phyloP scores from a whole-genome alignment of 73 alveolate genomes.

The Paramecium sexaurelia region DNA sequence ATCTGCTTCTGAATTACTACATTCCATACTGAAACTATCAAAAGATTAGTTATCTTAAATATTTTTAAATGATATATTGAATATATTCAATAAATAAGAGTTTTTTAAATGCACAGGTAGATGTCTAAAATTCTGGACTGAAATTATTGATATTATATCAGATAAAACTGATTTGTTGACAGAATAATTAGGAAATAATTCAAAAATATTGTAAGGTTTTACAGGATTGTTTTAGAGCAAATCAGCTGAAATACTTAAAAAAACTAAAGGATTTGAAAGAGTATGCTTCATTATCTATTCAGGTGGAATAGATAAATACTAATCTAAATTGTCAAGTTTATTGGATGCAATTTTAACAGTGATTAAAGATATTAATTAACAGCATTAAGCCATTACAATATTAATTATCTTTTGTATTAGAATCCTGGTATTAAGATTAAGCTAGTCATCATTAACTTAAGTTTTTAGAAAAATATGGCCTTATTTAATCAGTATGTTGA shows the following conservation, averaged over 20 bases:
- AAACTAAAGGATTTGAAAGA: slow-evolving; percentile 59
- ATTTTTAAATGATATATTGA: slow-evolving; percentile 26
- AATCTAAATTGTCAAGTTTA: slow-evolving; percentile 38
- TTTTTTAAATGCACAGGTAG: slow-evolving; percentile 60
- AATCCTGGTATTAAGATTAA: slow-evolving; percentile 47
- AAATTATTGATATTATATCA: slow-evolving; percentile 60
- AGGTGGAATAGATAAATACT: slow-evolving; percentile 66
- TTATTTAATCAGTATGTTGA: slow-evolving; percentile 41
- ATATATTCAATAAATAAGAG: slow-evolving; percentile 31
- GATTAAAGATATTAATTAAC: slow-evolving; percentile 42
- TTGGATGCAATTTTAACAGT: slow-evolving; percentile 59
- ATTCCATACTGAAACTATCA: slow-evolving; percentile 21
- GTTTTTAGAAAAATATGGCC: slow-evolving; percentile 68
- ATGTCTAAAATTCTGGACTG: slow-evolving; percentile 62
- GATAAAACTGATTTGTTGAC: slow-evolving; percentile 52
- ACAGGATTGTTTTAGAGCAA: slow-evolving; percentile 18
- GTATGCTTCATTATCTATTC: slow-evolving; percentile 65
- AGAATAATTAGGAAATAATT: slow-evolving; percentile 58
- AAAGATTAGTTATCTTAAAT: slow-evolving; percentile 51
- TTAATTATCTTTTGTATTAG: slow-evolving; percentile 63
- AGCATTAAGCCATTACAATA: slow-evolving; percentile 24
- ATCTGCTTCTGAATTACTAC: slow-evolving; percentile 59
- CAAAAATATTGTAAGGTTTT: not conserved
- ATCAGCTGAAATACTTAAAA: slow-evolving; percentile 16
- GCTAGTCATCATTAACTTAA: slow-evolving; percentile 7